Conservation (phyloP, 148 eudicot species). For the Silene latifolia region DNA sequence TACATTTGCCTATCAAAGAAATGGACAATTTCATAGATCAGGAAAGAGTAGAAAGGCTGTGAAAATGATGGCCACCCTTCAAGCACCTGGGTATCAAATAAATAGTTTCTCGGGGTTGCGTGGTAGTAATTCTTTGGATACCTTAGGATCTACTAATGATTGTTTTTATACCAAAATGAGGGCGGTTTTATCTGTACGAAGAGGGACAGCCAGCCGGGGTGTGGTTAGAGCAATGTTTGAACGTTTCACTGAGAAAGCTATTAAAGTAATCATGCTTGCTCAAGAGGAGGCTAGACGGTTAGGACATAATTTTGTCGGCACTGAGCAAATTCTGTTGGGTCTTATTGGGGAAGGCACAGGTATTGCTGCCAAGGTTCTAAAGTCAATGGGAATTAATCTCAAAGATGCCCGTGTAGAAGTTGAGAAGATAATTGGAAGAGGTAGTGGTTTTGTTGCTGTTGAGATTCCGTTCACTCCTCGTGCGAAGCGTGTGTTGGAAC, state of each 20-base stretch:
- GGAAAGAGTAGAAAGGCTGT: conserved; percentile 40
- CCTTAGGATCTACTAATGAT: conserved; percentile 40
- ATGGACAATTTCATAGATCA: conserved; percentile 44
- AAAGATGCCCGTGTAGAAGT: conserved; percentile 96
- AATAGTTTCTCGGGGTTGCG: conserved; percentile 64
- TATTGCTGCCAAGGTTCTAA: conserved; percentile 94
- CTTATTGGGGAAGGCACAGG: conserved; percentile 99
- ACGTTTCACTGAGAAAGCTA: conserved; percentile 92
- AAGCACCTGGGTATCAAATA: conserved; percentile 40
- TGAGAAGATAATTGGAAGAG: conserved; percentile 95
- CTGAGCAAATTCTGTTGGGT: conserved; percentile 88
- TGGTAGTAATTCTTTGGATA: conserved; percentile 57
- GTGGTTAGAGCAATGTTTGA: conserved; percentile 84
- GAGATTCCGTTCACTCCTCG: conserved; percentile 96
- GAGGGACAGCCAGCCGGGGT: conserved; percentile 44
- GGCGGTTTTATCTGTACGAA: conserved; percentile 41
- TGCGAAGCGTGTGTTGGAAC: conserved; percentile 83
- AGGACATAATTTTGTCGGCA: conserved; percentile 92
- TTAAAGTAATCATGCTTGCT: conserved; percentile 95
- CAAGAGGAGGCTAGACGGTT: conserved; percentile 93
- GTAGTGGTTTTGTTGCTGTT: conserved; percentile 88
- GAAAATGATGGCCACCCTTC: conserved; percentile 47
- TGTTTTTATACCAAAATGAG: conserved; percentile 58
- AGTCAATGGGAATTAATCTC: conserved; percentile 91
- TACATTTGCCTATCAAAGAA: conserved; percentile 43